Evolutionary conservation across 805 yeast genomes (phyloP).

Genomic region (Clavispora fructus): DNA sequence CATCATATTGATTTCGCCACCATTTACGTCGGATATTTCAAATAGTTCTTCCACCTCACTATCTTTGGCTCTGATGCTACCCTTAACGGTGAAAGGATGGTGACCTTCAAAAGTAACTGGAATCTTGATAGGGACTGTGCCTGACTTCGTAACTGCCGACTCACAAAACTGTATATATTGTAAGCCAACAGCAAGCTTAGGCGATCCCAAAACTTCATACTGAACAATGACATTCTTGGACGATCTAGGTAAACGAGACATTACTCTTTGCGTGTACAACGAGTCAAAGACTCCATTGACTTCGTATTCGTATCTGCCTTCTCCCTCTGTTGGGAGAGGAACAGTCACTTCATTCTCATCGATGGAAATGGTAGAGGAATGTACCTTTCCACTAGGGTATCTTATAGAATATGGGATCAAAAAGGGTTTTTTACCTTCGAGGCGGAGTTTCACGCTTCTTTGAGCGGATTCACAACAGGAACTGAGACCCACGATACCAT

Average conservation of each 20-base stretch:
- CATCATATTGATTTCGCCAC: conserved; percentile 9
- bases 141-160: conserved; percentile 20
- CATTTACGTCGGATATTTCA: conserved; percentile 27
- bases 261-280: conserved; percentile 43
- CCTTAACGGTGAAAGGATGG: conserved; percentile 56
- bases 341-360: conserved; percentile 25
- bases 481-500: conserved; percentile 14
- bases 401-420: conserved; percentile 59
- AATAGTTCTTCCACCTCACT: conserved; percentile 41
- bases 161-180: conserved; percentile 45
- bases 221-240: conserved; percentile 15
- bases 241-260: conserved; percentile 1
- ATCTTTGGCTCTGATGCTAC: conserved; percentile 56
- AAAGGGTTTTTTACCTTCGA: conserved; percentile 63
- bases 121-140: conserved; percentile 34
- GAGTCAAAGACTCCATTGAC: conserved; percentile 64
- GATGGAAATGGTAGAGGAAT: conserved; percentile 27
- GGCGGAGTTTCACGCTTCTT: conserved; percentile 28
- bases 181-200: conserved; percentile 48
- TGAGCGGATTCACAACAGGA: conserved; percentile 30
- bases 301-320: conserved; percentile 60
- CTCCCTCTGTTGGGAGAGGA: conserved; percentile 33
- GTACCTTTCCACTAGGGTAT: conserved; percentile 50
- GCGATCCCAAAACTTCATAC: conserved; percentile 54
- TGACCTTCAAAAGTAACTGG: conserved; percentile 52